Conservation (phyloP, 441 rosid species). For the Croton setiger region DNA sequence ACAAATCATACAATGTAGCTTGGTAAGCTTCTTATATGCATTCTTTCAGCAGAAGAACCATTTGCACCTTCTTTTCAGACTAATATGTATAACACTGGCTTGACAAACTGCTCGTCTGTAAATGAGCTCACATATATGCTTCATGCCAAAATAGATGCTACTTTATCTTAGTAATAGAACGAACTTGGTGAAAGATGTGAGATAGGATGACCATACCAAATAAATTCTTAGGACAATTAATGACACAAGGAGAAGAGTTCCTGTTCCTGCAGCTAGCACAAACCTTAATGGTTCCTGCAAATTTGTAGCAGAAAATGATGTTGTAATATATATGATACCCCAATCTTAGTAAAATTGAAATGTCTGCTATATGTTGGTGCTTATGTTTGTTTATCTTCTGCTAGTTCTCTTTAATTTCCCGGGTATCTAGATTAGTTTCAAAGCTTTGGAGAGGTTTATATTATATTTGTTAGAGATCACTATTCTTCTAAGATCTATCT, state of each 20-base stretch:
- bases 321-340: background rate
- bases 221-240: conserved; percentile 78
- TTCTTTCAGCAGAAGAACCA: background rate
- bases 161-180: background rate
- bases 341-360: conserved; percentile 5
- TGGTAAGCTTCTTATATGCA: background rate
- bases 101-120: background rate
- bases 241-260: conserved; percentile 79
- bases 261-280: conserved; percentile 87
- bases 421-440: background rate
- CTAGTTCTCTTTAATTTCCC: background rate
- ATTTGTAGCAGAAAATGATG: conserved; percentile 7
- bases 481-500: background rate
- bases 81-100: background rate
- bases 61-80: background rate
- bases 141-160: background rate
- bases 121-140: background rate
- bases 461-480: background rate
- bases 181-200: background rate
- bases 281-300: conserved; percentile 88
- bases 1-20: background rate
- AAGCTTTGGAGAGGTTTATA: background rate
- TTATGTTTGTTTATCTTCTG: background rate
- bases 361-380: background rate
- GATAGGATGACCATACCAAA: conserved; percentile 46